Conservation (phyloP, 371 early-diverging fungal genomes). For the Fennellomyces sp. region DNA sequence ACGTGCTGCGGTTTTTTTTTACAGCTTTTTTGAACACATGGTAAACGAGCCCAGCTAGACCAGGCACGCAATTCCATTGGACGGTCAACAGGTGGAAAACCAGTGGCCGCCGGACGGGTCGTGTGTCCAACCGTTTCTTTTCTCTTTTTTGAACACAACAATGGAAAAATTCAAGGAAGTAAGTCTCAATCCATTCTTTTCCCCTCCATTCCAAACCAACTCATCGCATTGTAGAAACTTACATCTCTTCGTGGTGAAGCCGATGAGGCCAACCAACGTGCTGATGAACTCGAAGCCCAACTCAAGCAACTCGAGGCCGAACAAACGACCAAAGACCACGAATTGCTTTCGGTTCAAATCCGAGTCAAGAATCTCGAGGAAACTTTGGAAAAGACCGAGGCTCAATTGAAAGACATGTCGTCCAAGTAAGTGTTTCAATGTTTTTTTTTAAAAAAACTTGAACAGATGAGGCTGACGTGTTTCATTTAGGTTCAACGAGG, state of each 20-base stretch:
- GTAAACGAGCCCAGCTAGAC: neutral
- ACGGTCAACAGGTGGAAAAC: neutral
- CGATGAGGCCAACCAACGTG: constrained; percentile 66
- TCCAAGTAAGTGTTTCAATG: constrained; percentile 56
- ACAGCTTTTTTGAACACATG: too few relatives aligned
- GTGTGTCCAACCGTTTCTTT: neutral
- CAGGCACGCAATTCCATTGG: neutral
- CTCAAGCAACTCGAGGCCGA: constrained; percentile 69
- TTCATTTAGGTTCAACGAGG: constrained; percentile 61
- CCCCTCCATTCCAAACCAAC: neutral
- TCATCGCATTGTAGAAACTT: constrained; percentile 61
- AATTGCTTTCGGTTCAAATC: constrained; percentile 71
- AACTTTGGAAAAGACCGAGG: constrained; percentile 67
- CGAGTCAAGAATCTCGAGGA: constrained; percentile 68
- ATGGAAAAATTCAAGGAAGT: constrained; percentile 63
- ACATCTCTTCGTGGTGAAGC: constrained; percentile 69
- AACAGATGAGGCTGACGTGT: too few relatives aligned
- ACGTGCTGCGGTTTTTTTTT: neutral
- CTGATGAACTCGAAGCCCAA: constrained; percentile 68
- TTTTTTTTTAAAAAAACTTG: neutral
- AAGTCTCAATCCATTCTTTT: constrained; percentile 14
- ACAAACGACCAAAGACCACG: constrained; percentile 76
- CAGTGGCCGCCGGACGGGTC: neutral
- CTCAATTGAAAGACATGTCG: constrained; percentile 54
- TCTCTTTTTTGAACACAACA: constrained; percentile 13